phyloP scores from a whole-genome alignment of 305 asterid genomes.

The Stenogyne calaminthoides region DNA sequence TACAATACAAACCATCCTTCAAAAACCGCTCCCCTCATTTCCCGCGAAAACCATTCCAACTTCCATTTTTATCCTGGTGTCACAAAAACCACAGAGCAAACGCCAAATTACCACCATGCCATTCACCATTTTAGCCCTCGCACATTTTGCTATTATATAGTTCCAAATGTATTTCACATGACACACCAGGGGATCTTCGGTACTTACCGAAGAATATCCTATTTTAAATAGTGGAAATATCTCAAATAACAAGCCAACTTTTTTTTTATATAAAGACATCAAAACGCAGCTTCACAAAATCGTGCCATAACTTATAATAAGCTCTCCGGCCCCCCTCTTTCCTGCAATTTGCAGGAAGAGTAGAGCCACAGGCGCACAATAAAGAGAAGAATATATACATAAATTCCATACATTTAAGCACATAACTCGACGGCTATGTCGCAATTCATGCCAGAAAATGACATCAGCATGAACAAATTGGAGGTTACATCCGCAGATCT shows the following conservation, averaged over 20 bases:
- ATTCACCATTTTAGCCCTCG: conserved; percentile 24
- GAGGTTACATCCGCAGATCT: neutral
- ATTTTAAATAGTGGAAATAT: neutral
- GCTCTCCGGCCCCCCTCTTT: conserved; percentile 35
- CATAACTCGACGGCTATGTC: conserved; percentile 13
- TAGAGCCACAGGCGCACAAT: neutral
- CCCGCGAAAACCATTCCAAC: conserved; percentile 26
- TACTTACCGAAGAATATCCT: neutral
- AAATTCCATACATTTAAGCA: neutral
- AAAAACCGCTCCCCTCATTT: neutral
- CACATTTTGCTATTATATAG: neutral
- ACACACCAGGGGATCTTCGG: conserved; percentile 1
- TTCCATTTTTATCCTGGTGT: neutral
- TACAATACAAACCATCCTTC: neutral
- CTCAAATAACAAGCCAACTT: neutral
- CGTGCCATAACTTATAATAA: conserved; percentile 17
- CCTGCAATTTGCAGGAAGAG: conserved; percentile 61
- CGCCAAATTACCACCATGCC: neutral
- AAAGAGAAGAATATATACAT: neutral
- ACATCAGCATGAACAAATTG: conserved; percentile 1
- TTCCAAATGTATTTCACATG: too few relatives aligned
- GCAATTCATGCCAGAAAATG: conserved; percentile 27
- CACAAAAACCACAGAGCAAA: neutral
- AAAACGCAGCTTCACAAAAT: neutral
- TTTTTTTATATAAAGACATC: conserved; percentile 11